Conservation (phyloP, 2,329 filamentous ascomycete species). For the Fusarium concolor region DNA sequence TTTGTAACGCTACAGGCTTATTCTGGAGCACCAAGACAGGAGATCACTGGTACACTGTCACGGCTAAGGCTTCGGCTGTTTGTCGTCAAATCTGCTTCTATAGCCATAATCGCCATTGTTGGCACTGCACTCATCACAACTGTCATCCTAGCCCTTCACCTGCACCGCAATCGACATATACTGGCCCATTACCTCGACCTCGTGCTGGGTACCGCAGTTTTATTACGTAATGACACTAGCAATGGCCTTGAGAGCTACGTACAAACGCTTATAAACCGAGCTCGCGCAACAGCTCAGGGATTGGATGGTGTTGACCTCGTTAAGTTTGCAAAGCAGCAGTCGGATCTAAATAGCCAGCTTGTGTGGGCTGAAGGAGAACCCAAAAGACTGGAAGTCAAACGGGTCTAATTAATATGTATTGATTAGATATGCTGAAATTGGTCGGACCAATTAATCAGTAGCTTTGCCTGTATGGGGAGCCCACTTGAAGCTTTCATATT, state of each 20-base stretch:
- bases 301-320: too few species aligned
- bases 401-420: too few species aligned
- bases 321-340: too few species aligned
- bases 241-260: not conserved
- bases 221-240: fast-evolving
- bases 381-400: too few species aligned
- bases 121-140: not conserved
- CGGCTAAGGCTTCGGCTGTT: not conserved
- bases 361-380: too few species aligned
- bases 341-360: too few species aligned
- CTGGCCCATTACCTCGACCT: not conserved
- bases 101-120: not conserved
- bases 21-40: not conserved
- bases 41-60: not conserved
- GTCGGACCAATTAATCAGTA: too few species aligned
- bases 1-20: not conserved
- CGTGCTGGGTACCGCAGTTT: not conserved
- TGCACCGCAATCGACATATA: not conserved
- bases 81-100: not conserved
- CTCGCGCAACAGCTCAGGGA: too few species aligned
- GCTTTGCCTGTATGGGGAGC: too few species aligned
- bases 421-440: too few species aligned
- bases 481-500: too few species aligned
- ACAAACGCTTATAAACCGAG: too few species aligned
- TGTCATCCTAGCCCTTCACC: not conserved